Evolutionary conservation across 805 yeast genomes (phyloP).

Genomic region (Kuraishia piskuri): DNA sequence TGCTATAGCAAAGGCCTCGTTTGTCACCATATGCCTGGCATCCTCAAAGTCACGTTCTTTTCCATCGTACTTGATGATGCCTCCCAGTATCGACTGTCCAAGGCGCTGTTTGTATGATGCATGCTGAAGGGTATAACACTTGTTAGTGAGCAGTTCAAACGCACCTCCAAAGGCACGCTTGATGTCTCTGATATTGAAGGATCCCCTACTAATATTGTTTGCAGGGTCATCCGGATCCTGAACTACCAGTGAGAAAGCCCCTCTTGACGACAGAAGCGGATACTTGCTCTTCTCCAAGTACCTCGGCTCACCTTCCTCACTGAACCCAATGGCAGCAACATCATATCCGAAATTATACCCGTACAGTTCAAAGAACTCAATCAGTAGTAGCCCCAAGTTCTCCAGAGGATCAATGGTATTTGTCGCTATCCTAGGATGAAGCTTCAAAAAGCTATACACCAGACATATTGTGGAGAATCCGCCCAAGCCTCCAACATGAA

Average conservation of each 20-base stretch:
- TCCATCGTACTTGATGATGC: constrained; percentile 68
- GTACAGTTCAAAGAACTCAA: constrained; percentile 88
- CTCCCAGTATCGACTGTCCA: constrained; percentile 72
- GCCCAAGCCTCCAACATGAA: constrained; percentile 90
- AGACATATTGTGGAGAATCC: constrained; percentile 90
- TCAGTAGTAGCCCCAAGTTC: constrained; percentile 76
- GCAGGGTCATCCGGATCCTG: constrained; percentile 81
- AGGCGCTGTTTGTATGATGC: constrained; percentile 58
- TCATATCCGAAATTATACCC: constrained; percentile 88
- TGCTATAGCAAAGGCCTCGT: constrained; percentile 39
- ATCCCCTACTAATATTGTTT: constrained; percentile 83
- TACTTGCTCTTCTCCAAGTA: constrained; percentile 49
- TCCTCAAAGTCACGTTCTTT: constrained; percentile 70
- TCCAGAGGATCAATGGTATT: constrained; percentile 57
- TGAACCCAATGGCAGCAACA: constrained; percentile 60
- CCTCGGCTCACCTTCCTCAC: constrained; percentile 37
- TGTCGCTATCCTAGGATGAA: constrained; percentile 73
- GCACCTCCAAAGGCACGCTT: constrained; percentile 88
- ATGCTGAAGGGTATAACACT: constrained; percentile 63
- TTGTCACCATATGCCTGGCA: constrained; percentile 54
- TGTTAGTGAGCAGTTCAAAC: constrained; percentile 62
- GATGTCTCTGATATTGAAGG: constrained; percentile 70
- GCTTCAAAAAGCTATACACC: constrained; percentile 64
- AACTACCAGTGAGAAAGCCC: constrained; percentile 59
- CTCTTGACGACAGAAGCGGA: constrained; percentile 31